Evolutionary conservation across 345 rosid genomes (phyloP), one percentile per base, ranked within the genome.

Genomic region (Cardamine occulta): DNA sequence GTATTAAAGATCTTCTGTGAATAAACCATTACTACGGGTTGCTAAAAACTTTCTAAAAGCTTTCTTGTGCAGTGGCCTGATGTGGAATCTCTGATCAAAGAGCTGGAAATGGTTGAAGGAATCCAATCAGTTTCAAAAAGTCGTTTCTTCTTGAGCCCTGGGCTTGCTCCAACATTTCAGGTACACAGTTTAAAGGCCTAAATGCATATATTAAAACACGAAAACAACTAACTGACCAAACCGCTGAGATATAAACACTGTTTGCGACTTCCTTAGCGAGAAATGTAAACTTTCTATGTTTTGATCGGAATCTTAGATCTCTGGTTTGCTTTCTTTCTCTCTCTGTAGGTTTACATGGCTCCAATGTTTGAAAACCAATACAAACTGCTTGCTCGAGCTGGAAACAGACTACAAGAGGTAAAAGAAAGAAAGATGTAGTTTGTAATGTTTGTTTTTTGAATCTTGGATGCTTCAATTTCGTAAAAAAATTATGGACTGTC

Each of bases 321-420:
- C 52, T 63, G 52, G 31, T 63, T 42, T 42, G 19, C 11, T 23
- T 63, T 44, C 8, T 42, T 62, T 62, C 52, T 42, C 51, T 62
- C 32, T 62, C 2, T 42, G 18, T 63, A 63, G 99, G 97, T 92
- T 39, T 95, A 95, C 73, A 95, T 95, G 99, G 91, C 99, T 35
- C 85, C 96, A 73, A 89, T 87, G 88, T 88, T 88, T 74, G 94
- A 88, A 69, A 88, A 90, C 60, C 87, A 92, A 52, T 92, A 92
- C 74, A 95, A 92, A 80, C 76, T 95, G 77, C 96, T 95, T 55
- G 99, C 97, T 77, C 89, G 97, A 79, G 79, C 97, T 47, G 93
- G 87, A 74, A 95, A 92, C 86, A 92, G 85, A 89, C 96, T 90
- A 57, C 97, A 90, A 63, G 99, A 95, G 97, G 99, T 92, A 89